A percentile compares a stretch with the other conserved stretches of the same genome.
These are phyloP conservation scores for Plasmodium vivax DNA, from an alignment of 169 alveolate species.

Conservation along the genomic window DNA sequence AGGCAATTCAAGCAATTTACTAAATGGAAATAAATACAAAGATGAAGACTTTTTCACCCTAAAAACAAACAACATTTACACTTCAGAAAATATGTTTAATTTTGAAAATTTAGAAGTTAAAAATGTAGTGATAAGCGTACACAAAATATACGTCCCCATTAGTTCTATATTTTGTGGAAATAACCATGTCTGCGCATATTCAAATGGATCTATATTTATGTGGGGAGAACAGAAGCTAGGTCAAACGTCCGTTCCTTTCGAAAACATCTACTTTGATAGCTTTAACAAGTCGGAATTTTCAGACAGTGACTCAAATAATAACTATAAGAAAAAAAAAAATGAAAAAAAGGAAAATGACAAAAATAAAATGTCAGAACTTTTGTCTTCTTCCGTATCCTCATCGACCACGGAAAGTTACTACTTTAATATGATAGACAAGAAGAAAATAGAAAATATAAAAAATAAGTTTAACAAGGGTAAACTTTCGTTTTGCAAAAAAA, in stretches of 20 bases:
- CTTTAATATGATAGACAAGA: conserved; percentile 49
- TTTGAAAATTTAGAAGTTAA: conserved; percentile 59
- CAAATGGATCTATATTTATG: conserved; percentile 73
- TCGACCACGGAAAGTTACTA: conserved; percentile 21
- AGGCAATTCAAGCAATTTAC: conserved; percentile 18
- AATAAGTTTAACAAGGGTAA: conserved; percentile 49
- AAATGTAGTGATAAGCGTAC: conserved; percentile 66
- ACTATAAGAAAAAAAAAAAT: conserved; percentile 12
- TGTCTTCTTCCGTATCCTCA: conserved; percentile 21
- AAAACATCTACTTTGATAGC: conserved; percentile 56
- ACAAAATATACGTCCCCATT: conserved; percentile 64
- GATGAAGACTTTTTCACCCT: conserved; percentile 49
- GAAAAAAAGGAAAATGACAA: conserved; percentile 18
- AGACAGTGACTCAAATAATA: conserved; percentile 62
- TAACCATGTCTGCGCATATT: conserved; percentile 71
- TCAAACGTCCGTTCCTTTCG: conserved; percentile 68
- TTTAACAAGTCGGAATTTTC: conserved; percentile 23
- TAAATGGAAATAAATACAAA: conserved; percentile 32
- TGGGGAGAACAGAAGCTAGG: conserved; percentile 74
- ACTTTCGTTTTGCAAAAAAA: conserved; percentile 42
- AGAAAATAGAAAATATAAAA: conserved; percentile 42
- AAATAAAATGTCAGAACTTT: conserved; percentile 32
- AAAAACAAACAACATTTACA: conserved; percentile 55
- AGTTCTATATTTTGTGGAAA: conserved; percentile 69
- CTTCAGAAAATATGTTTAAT: conserved; percentile 66